Evolutionary conservation across 1,284 basidiomycete genomes (phyloP).

Genomic region (Leccinum griseonigrum): DNA sequence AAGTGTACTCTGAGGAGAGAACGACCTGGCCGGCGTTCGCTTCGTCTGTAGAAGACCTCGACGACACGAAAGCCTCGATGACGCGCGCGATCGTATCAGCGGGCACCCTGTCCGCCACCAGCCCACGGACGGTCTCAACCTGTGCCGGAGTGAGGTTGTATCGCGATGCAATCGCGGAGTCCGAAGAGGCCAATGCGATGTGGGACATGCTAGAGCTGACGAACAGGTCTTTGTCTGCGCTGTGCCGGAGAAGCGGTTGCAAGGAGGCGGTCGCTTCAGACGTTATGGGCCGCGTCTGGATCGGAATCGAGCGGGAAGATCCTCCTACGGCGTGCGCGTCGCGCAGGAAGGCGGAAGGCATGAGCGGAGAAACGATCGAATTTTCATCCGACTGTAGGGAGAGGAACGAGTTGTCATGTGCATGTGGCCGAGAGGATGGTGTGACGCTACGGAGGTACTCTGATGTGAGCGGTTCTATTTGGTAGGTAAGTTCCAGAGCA

Average conservation of each 20-base stretch:
- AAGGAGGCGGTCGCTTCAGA: too few species aligned
- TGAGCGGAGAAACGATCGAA: slow-evolving; percentile 1
- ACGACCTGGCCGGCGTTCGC: background rate
- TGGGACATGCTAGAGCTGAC: too few species aligned
- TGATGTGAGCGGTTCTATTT: slow-evolving; percentile 9
- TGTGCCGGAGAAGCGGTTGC: background rate
- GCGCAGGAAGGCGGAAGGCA: slow-evolving; percentile 14
- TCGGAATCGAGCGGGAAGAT: background rate
- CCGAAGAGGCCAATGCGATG: background rate
- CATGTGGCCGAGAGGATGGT: background rate
- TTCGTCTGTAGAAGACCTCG: background rate
- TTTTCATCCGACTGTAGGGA: background rate
- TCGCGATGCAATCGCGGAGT: background rate
- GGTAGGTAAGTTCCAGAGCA: background rate
- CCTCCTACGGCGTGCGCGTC: slow-evolving; percentile 6
- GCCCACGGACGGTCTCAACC: slow-evolving; percentile 10
- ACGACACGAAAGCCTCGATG: slow-evolving; percentile 11
- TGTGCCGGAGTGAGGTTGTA: slow-evolving; percentile 15
- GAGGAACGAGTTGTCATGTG: background rate
- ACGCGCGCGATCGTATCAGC: slow-evolving; percentile 19
- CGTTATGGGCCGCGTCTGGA: background rate
- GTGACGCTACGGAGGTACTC: background rate
- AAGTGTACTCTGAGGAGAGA: background rate
- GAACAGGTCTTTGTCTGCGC: background rate
- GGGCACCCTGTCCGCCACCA: slow-evolving; percentile 6